Conservation (phyloP, 1,284 basidiomycete species). For the Apiotrichum laibachii region DNA sequence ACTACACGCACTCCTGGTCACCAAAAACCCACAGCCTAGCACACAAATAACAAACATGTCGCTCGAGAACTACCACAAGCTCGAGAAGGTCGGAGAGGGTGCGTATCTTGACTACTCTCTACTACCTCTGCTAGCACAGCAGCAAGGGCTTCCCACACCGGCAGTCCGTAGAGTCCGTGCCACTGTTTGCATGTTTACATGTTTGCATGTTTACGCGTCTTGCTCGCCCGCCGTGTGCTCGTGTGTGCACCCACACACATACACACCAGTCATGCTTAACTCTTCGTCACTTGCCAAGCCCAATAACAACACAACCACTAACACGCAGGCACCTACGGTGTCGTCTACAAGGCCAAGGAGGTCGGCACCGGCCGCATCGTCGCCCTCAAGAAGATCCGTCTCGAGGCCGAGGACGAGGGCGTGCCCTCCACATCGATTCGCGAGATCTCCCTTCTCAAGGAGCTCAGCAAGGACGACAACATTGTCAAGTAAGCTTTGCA, state of each 20-base stretch:
- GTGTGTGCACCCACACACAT: too few species aligned
- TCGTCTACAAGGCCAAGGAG: slow-evolving; percentile 92
- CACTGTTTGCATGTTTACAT: neutral
- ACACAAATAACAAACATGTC: slow-evolving; percentile 31
- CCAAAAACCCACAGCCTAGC: neutral
- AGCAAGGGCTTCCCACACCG: too few species aligned
- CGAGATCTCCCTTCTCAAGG: slow-evolving; percentile 94
- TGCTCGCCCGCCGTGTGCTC: neutral
- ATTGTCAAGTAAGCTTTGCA: slow-evolving; percentile 64
- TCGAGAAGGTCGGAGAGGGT: slow-evolving; percentile 75
- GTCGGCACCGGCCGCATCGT: slow-evolving; percentile 73
- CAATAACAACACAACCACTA: too few species aligned
- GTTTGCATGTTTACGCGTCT: neutral
- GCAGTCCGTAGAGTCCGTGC: too few species aligned
- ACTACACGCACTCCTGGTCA: neutral
- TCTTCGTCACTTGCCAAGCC: neutral
- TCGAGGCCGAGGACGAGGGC: slow-evolving; percentile 92
- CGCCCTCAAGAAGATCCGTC: slow-evolving; percentile 94
- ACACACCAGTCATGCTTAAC: too few species aligned
- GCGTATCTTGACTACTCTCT: slow-evolving; percentile 13
- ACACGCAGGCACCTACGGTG: slow-evolving; percentile 89
- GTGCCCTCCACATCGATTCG: slow-evolving; percentile 96
- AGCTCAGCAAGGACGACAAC: slow-evolving; percentile 85
- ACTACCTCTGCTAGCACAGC: neutral
- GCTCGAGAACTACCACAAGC: slow-evolving; percentile 58